Evolutionary conservation across 106 monocot genomes (phyloP), one percentile per base, ranked within the genome.

Genomic region (Iris macrosiphon): DNA sequence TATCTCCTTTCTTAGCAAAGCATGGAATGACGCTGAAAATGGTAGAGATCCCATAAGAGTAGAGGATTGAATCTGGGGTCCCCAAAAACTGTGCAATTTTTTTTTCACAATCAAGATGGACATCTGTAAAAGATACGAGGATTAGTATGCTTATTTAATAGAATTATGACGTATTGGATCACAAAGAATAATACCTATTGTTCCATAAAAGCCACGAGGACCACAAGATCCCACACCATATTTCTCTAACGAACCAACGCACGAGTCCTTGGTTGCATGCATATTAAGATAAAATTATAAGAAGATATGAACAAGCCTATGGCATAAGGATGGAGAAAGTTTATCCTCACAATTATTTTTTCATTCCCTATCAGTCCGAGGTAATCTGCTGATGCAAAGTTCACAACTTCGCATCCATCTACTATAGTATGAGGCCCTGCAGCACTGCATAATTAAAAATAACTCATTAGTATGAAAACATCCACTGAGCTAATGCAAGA

Each of bases 211-310:
- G 43, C 78, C 75, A 67, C 88, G 93, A 41, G 93, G 88, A 23
- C 93, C 88, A 59, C 93, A 93, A 33, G 93, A 84, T 50, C 93
- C 93, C 63, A 93, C 93, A 84, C 93, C 93, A 64, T 93, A 93
- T 69, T 93, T 93, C 65, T 93, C 93, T 45, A 93, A 54, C 26
- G 93, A 77, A 49, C 70, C 71, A 66, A 81, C 57, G 55, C 88
- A 93, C 10, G 88, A 80, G 64, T 83, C 78, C 93, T 40, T 10
- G 6, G 0, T 31, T 10, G 34, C 7, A 58, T 29, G 3, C 2
- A 24, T 19, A 57, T 50, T 22, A 31, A 32, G 7, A 41, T 12
- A 29, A 13, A 50, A 43, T 57, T 21, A 69, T 12, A 37, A 49
- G 19, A 31, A 51, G 3, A 24, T 31, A 33, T 28, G 38, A 64